phyloP scores from a whole-genome alignment of 2,329 filamentous ascomycete genomes.

The Aureobasidium sp. region DNA sequence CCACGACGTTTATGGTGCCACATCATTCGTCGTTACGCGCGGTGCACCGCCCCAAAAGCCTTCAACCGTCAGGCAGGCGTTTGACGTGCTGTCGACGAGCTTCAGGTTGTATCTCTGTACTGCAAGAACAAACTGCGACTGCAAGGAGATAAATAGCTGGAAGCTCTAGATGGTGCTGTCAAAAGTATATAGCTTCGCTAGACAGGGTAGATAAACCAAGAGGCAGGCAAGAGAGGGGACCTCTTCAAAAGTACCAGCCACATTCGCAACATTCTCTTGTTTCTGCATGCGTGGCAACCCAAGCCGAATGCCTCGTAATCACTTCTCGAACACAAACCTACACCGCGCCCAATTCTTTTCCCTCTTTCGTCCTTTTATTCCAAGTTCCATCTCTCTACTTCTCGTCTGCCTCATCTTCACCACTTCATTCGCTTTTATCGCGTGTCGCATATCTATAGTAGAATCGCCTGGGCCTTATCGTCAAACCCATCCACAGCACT shows the following conservation, averaged over 20 bases:
- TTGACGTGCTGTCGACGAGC: not conserved
- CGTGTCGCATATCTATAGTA: not conserved
- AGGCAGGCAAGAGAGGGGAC: not conserved
- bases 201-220: not conserved
- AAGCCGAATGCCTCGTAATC: conserved; percentile 12
- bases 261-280: conserved; percentile 12
- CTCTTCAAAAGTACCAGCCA: not conserved
- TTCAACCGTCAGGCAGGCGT: not conserved
- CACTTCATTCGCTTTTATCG: not conserved
- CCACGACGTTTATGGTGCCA: conserved; percentile 10
- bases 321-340: conserved; percentile 5
- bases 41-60: conserved; percentile 3
- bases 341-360: conserved; percentile 1
- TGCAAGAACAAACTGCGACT: not conserved
- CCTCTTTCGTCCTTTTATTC: not conserved
- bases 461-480: not conserved
- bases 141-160: not conserved
- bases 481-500: not conserved
- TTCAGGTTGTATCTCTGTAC: not conserved
- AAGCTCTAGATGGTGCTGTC: not conserved
- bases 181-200: not conserved
- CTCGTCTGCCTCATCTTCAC: not conserved
- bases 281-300: conserved; percentile 4
- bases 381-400: not conserved
- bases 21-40: conserved; percentile 3